Percentiles rank a stretch among this genome's conserved stretches.
Conservation (phyloP, 2,329 filamentous ascomycete genomes). For the Exophiala dermatitidis region DNA sequence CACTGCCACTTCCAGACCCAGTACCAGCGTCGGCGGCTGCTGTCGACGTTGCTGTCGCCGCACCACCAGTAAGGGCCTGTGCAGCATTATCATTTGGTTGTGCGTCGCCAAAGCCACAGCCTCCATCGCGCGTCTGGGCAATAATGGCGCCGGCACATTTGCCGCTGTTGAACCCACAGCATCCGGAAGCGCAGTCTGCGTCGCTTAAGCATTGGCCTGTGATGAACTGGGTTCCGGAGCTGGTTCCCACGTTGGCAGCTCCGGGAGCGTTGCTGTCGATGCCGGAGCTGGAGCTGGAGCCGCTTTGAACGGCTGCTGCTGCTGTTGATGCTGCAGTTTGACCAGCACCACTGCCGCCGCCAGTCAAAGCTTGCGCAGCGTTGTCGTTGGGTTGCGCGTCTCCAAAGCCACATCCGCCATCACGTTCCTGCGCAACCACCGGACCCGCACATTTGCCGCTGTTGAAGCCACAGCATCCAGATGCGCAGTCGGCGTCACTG, state of each 20-base stretch:
- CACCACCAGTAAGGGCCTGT: constrained; percentile 13
- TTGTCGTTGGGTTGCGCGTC: constrained; percentile 25
- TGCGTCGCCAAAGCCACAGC: constrained; percentile 28
- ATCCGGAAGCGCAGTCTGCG: constrained; percentile 30
- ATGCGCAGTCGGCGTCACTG: constrained; percentile 35
- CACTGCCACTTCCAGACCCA: not conserved
- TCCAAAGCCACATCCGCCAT: constrained; percentile 29
- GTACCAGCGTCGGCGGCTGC: not conserved
- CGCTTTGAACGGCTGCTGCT: not conserved
- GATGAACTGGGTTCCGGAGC: constrained; percentile 29
- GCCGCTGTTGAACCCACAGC: constrained; percentile 33
- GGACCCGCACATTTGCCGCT: constrained; percentile 32
- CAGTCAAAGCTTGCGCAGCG: constrained; percentile 20
- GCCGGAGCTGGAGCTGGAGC: too few species aligned
- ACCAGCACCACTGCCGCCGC: not conserved
- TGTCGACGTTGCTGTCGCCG: constrained; percentile 5
- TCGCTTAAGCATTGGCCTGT: constrained; percentile 27
- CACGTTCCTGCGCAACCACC: constrained; percentile 20
- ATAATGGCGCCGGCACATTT: constrained; percentile 30
- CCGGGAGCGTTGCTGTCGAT: constrained; percentile 15
- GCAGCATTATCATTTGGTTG: constrained; percentile 27
- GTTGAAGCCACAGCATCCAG: constrained; percentile 34
- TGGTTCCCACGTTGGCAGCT: constrained; percentile 6
- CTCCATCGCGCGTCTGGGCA: constrained; percentile 25
- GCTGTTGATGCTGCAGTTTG: not conserved